Base-by-base conservation (phyloP, 2,329 filamentous ascomycete genomes). In the Phialemonium atrogriseum region DNA sequence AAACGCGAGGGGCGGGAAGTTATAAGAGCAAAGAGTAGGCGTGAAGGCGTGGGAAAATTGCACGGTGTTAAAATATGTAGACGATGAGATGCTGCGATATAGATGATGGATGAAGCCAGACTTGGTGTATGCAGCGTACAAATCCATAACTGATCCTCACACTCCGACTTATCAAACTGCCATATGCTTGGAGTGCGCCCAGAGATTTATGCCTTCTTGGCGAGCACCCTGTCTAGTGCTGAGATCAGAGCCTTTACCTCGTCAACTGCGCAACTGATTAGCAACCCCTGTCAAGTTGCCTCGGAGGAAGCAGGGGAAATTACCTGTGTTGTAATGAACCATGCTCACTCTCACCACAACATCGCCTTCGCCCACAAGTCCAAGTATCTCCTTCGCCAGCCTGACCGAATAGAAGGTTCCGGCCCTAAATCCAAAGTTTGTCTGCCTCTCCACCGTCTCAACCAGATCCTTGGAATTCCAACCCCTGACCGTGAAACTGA, bases 261-360 rank as follows among this genome's bases (percentile, higher is more conserved):
- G 4, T 74, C 68, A 42, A 73, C 73, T 68, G 36, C 16, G 24
- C 6, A 27, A 21, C 22, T 23, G 8, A 24, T 31, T 25, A 12
- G 13, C 23, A 17, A 15, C n/a, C 4, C 5, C 13, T n/a, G n/a
- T 29, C n/a, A 36, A 18, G 19, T 11, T 12, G 10, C 17, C 10
- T 16, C 13, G 19, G 19, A 4, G 10, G 24, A 14, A 11, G 10
- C 5, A 18, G 12, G 9, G 10, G 9, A 13, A 10, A 66, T 59
- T 42, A 71, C 67, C 56, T 7, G 73, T 80, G 43, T 81, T 81
- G 46, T 81, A 81, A 52, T 81, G 77, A 42, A 80, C 63, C 59
- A 80, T 61, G 38, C 71, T 77, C 12, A 80, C 71, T 43, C 77
- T 66, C 13, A 77, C 62, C n/a, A 81, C 71, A 0, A 73, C 77